These are phyloP conservation scores for Toxoplasma gondii DNA, from an alignment of 169 alveolate species.

Conservation along the genomic window DNA sequence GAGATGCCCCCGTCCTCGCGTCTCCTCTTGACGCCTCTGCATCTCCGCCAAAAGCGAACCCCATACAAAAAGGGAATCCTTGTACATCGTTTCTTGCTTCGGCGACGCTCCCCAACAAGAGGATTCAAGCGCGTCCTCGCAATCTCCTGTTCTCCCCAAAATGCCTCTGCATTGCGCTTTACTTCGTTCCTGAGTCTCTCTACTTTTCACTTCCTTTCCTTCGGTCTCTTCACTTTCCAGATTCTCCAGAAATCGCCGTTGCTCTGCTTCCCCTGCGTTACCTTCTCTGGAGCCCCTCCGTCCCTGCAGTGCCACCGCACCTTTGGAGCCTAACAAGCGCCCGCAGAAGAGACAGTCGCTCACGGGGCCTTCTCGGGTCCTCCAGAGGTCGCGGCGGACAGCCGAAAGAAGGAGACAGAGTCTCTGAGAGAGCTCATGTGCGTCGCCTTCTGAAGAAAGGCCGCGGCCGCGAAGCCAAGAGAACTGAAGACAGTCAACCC, in stretches of 20 bases:
- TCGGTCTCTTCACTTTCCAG: too few relatives aligned
- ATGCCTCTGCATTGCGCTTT: too few relatives aligned
- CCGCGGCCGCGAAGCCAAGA: too few relatives aligned
- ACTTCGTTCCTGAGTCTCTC: too few relatives aligned
- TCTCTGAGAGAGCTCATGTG: not conserved
- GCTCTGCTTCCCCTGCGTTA: not conserved
- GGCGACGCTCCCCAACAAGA: not conserved
- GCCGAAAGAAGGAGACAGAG: not conserved
- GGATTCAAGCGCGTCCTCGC: too few relatives aligned
- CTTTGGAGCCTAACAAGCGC: too few relatives aligned
- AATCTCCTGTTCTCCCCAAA: too few relatives aligned
- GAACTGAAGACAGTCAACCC: too few relatives aligned
- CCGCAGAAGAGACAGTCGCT: not conserved
- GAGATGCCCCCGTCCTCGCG: not conserved
- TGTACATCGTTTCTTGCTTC: not conserved
- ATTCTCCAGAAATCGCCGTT: too few relatives aligned
- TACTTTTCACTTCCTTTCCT: too few relatives aligned
- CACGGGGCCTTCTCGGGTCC: not conserved
- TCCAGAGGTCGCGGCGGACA: not conserved
- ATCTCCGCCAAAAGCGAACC: not conserved
- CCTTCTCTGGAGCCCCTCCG: not conserved
- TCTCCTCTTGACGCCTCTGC: not conserved
- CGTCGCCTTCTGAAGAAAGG: not conserved
- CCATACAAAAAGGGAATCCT: not conserved
- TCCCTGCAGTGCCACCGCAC: not conserved